phyloP scores from a whole-genome alignment of 2,329 filamentous ascomycete genomes.

The Berkeleyomyces basicola region DNA sequence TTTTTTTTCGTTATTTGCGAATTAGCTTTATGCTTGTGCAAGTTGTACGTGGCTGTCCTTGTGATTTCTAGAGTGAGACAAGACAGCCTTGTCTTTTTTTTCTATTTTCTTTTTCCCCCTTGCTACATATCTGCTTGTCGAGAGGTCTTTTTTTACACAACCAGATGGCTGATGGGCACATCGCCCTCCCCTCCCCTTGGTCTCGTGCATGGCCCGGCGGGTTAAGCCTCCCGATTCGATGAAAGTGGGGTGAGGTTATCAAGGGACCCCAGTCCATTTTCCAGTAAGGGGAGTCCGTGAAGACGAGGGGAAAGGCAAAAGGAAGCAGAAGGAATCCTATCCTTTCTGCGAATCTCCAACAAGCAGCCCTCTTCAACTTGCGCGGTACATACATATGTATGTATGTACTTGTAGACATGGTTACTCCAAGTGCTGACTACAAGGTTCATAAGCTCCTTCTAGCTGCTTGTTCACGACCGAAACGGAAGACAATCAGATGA shows the following conservation, averaged over 20 bases:
- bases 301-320: neutral
- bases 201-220: neutral
- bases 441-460: neutral
- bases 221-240: neutral
- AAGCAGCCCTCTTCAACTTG: no score
- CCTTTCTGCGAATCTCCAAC: no score
- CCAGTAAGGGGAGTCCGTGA: neutral
- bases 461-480: neutral
- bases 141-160: neutral
- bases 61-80: neutral
- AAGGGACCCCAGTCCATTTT: neutral
- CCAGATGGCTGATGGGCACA: neutral
- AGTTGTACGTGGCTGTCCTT: neutral
- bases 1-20: no score
- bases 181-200: neutral
- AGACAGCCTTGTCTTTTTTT: neutral
- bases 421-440: neutral
- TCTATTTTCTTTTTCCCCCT: no score
- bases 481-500: neutral
- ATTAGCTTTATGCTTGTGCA: neutral
- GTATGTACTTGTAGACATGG: no score
- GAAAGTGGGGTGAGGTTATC: neutral
- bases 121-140: neutral
- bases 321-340: neutral
- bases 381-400: no score